Base-by-base conservation (phyloP, 345 rosid species). In the Ceriops tagal region DNA sequence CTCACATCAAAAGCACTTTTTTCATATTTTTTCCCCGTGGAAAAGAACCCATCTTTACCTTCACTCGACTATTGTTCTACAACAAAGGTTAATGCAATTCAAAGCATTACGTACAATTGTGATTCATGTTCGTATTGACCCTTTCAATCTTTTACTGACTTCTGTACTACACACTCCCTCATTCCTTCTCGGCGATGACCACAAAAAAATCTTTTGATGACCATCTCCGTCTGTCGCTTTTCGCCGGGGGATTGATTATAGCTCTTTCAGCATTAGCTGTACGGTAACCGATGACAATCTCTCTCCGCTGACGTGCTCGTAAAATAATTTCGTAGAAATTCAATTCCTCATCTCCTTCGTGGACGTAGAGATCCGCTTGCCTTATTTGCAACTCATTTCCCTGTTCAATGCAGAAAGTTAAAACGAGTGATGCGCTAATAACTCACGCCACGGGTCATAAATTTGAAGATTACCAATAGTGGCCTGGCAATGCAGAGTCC, bases 371-470 rank as follows among this genome's bases (percentile, higher is more conserved):
- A 72, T 85, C 80, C 2, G 95, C 91, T 47, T 75, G 83, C 74
- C 88, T 65, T 70, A 85, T 86, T 4, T 89, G 91, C 83, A 89
- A 31, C 79, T 86, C 93, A 73, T 85, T 89, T 73, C 95, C 95
- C 95, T 88, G 73, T 51, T 51, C 53, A 56, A 53, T 24, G 11
- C 31, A 53, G 49, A 46, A 52, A 24, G 43, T 31, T 22, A 53
- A 53, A 58, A 31, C 58, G 26, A 19, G 61, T 39, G 24, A 67
- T 15, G 9, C 62, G 47, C 9, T 64, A 7, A 61, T 63, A 8
- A 28, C 2, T 11, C 15, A 39, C 47, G 1, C 2, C 15, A 39
- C 47, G 1, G 0, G 47, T 39, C 47, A 2, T 11, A 39, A 0
- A 39, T 9, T 9, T 39, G 47, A 39, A 39, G 15, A 39, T 10